Evolutionary conservation across 2,329 filamentous ascomycete genomes (phyloP).

Genomic region (Fusarium sambucinum): DNA sequence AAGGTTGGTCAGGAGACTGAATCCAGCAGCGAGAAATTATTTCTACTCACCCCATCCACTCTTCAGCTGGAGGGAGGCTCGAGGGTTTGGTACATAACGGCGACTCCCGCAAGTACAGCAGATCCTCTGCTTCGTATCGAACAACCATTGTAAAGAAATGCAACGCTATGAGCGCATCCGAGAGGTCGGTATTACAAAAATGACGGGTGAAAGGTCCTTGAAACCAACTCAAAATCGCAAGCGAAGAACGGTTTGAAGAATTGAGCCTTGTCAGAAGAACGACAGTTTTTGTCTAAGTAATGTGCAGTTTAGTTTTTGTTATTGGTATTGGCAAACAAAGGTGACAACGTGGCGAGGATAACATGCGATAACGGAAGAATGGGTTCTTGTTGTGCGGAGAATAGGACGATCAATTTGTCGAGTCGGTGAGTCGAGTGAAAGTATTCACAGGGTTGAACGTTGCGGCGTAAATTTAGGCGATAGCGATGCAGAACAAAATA

Average conservation of each 20-base stretch:
- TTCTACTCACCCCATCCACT: slow-evolving; percentile 90
- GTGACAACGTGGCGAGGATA: slow-evolving; percentile 34
- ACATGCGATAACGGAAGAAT: slow-evolving; percentile 31
- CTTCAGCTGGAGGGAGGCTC: slow-evolving; percentile 83
- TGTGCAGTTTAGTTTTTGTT: background rate
- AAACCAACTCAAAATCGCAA: background rate
- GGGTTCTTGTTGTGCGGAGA: slow-evolving; percentile 4
- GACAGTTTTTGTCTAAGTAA: background rate
- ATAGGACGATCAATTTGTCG: slow-evolving; percentile 15
- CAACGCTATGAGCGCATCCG: slow-evolving; percentile 55
- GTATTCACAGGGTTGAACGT: slow-evolving; percentile 13
- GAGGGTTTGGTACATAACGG: slow-evolving; percentile 85
- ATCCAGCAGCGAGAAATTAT: slow-evolving; percentile 15
- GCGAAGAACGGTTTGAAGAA: background rate
- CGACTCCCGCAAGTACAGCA: slow-evolving; percentile 82
- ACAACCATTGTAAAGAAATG: slow-evolving; percentile 60
- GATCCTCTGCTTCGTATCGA: slow-evolving; percentile 81
- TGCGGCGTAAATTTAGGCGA: slow-evolving; percentile 11
- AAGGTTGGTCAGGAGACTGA: slow-evolving; percentile 40
- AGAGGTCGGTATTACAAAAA: slow-evolving; percentile 39
- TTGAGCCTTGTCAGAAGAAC: slow-evolving; percentile 1
- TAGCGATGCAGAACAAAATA: slow-evolving; percentile 1
- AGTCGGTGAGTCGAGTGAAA: slow-evolving; percentile 19
- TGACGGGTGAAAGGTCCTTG: slow-evolving; percentile 8
- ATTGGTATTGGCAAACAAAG: slow-evolving; percentile 15